These are phyloP conservation scores for Knoxia roxburghii DNA, from an alignment of 257 asterid species.

Conservation along the genomic window DNA sequence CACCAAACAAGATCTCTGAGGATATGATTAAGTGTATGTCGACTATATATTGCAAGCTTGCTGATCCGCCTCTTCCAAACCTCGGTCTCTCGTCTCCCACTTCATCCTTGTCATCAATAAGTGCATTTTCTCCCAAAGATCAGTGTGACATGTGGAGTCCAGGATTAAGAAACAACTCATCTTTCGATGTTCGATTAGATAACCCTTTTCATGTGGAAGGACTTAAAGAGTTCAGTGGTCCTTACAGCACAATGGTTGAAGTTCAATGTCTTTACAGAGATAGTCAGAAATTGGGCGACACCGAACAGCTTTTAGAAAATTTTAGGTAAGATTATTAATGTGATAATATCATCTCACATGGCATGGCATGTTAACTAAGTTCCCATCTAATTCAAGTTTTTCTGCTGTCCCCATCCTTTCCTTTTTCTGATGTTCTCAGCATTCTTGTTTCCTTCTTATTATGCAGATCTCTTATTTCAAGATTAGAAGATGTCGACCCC, in stretches of 20 bases:
- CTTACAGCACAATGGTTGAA: conserved; percentile 98
- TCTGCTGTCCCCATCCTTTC: not conserved
- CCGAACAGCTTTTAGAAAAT: conserved; percentile 64
- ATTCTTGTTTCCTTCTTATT: conserved; percentile 12
- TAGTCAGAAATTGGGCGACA: conserved; percentile 61
- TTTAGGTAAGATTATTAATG: conserved; percentile 47
- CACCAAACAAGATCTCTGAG: conserved; percentile 88
- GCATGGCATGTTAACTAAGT: not conserved
- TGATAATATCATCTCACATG: not conserved
- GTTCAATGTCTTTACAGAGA: conserved; percentile 77
- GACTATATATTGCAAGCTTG: conserved; percentile 77
- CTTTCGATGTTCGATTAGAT: conserved; percentile 79
- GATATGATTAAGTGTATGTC: conserved; percentile 95
- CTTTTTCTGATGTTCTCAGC: not conserved
- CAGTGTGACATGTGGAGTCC: conserved; percentile 83
- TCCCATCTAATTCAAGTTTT: not conserved
- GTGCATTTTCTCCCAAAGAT: conserved; percentile 82
- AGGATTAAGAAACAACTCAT: conserved; percentile 65
- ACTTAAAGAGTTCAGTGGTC: conserved; percentile 93
- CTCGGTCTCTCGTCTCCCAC: conserved; percentile 76
- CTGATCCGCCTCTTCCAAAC: conserved; percentile 65
- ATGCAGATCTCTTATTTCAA: conserved; percentile 80
- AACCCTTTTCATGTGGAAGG: conserved; percentile 93
- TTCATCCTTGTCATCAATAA: conserved; percentile 68
- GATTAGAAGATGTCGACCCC: conserved; percentile 76